phyloP scores from a whole-genome alignment of 2,329 filamentous ascomycete species.

The Scortechinia acanthostroma region DNA sequence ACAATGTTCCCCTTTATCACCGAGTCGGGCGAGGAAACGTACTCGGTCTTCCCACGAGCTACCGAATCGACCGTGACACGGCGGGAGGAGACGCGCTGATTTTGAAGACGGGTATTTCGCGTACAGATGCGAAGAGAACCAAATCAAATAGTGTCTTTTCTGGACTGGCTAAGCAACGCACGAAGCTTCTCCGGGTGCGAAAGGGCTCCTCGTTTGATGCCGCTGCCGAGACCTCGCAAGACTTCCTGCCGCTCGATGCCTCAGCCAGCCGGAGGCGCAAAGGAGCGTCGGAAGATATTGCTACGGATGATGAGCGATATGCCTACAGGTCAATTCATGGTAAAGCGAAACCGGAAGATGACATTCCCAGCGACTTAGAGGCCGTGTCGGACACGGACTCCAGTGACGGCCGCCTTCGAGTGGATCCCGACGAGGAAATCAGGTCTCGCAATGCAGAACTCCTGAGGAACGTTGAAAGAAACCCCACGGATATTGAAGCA shows the following conservation, averaged over 20 bases:
- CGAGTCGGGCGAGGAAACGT: conserved; percentile 40
- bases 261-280: neutral
- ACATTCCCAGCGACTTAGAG: conserved; percentile 19
- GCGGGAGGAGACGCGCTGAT: neutral
- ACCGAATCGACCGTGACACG: conserved; percentile 39
- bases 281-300: conserved; percentile 18
- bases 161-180: neutral
- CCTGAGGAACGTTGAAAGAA: conserved; percentile 28
- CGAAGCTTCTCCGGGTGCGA: neutral
- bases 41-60: conserved; percentile 31
- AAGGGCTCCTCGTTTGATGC: neutral
- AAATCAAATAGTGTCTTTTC: neutral
- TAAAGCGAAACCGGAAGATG: conserved; percentile 19
- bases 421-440: conserved; percentile 5
- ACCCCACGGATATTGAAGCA: conserved; percentile 33
- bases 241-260: neutral
- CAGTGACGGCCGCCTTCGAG: conserved; percentile 11
- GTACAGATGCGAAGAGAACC: neutral
- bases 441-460: conserved; percentile 16
- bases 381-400: conserved; percentile 14
- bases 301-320: conserved; percentile 7
- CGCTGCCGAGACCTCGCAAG: neutral
- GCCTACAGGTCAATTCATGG: neutral
- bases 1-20: conserved; percentile 40
- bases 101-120: neutral